Evolutionary conservation across 352 stramenopile genomes (phyloP).

Genomic region (Albugo candida): DNA sequence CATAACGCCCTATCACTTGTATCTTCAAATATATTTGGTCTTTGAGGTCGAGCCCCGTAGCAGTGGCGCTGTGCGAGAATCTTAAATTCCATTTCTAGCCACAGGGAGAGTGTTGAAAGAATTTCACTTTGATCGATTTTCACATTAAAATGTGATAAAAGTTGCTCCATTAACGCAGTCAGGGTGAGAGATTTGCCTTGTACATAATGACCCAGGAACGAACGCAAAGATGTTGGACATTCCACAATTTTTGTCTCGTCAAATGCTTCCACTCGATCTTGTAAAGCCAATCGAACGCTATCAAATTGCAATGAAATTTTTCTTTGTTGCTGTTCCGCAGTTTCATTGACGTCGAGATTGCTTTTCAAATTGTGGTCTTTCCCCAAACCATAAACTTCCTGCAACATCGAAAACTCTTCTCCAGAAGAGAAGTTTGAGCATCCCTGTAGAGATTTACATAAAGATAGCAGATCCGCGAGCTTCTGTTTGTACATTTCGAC

Average conservation of each 20-base stretch:
- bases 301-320: slow-evolving; percentile 5
- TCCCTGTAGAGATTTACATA: slow-evolving; percentile 18
- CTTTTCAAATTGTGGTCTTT: slow-evolving; percentile 22
- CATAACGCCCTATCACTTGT: slow-evolving; percentile 49
- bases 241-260: slow-evolving; percentile 12
- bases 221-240: slow-evolving; percentile 23
- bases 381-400: slow-evolving; percentile 42
- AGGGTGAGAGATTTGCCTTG: slow-evolving; percentile 21
- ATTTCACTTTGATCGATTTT: not conserved
- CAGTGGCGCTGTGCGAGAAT: slow-evolving; percentile 58
- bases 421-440: slow-evolving; percentile 1
- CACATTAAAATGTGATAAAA: slow-evolving; percentile 14
- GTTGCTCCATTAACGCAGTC: slow-evolving; percentile 16
- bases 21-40: slow-evolving; percentile 58
- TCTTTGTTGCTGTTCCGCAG: slow-evolving; percentile 4
- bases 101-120: slow-evolving; percentile 9
- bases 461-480: slow-evolving; percentile 39
- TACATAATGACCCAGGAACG: slow-evolving; percentile 26
- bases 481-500: slow-evolving; percentile 57
- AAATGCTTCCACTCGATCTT: slow-evolving; percentile 8
- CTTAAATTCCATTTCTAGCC: slow-evolving; percentile 77
- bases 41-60: slow-evolving; percentile 34
- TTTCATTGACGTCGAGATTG: slow-evolving; percentile 17
- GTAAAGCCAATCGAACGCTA: slow-evolving; percentile 8
- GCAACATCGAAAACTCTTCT: slow-evolving; percentile 19